Conservation (phyloP, 495 filamentous ascomycete genomes). For the Penicillium taxi region DNA sequence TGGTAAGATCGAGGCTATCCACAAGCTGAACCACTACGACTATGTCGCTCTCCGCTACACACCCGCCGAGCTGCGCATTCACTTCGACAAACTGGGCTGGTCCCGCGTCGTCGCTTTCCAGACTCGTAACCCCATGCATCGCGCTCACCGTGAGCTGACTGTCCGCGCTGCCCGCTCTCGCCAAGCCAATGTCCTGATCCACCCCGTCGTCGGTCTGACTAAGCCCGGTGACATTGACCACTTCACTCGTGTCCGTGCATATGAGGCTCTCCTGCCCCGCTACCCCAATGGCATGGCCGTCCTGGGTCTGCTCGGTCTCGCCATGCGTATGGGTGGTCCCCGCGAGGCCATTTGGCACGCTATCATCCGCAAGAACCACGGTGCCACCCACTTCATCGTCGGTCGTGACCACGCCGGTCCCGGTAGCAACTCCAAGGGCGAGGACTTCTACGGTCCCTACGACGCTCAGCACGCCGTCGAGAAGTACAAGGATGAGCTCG, state of each 20-base stretch:
- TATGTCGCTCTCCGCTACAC: conserved; percentile 96
- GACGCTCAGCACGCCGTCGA: conserved; percentile 97
- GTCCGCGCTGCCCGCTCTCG: conserved; percentile 91
- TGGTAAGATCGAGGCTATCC: conserved; percentile 90
- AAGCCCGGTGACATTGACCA: conserved; percentile 99
- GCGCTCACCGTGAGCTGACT: conserved; percentile 93
- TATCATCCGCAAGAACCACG: conserved; percentile 99
- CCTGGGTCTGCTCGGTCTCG: conserved; percentile 86
- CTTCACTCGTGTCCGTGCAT: conserved; percentile 97
- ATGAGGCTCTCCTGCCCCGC: conserved; percentile 90
- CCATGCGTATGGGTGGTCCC: conserved; percentile 98
- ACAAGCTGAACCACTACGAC: conserved; percentile 94
- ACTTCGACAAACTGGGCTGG: conserved; percentile 99
- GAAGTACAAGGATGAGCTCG: conserved; percentile 91
- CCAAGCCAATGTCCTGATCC: conserved; percentile 97
- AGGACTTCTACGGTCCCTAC: conserved; percentile 97
- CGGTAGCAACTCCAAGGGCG: conserved; percentile 90
- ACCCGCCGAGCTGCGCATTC: conserved; percentile 84
- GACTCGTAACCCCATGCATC: conserved; percentile 98
- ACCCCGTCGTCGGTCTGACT: conserved; percentile 95
- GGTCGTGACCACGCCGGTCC: conserved; percentile 96
- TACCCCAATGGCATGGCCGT: conserved; percentile 99
- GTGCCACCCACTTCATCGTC: conserved; percentile 98
- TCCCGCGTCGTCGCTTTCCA: conserved; percentile 95
- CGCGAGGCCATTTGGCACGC: conserved; percentile 99